Evolutionary conservation across 2,329 filamentous ascomycete genomes (phyloP).

Genomic region (Cyphellophora attinorum): DNA sequence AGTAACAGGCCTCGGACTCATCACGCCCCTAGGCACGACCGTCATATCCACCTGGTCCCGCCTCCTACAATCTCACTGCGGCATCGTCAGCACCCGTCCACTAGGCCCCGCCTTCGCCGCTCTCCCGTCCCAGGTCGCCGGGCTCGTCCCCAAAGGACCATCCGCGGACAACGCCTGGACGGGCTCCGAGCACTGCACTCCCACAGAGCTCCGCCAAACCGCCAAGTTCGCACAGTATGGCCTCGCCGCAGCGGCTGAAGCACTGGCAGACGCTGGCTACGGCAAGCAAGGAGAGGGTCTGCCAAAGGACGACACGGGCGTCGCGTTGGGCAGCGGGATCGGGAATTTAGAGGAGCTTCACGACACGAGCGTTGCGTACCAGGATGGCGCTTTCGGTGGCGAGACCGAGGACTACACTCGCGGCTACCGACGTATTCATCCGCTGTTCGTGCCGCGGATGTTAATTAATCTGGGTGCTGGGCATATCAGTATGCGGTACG

Average conservation of each 20-base stretch:
- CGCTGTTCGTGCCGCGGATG: conserved; percentile 83
- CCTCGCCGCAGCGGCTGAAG: conserved; percentile 76
- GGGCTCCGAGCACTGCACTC: conserved; percentile 33
- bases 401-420: conserved; percentile 14
- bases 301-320: conserved; percentile 66
- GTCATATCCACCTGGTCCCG: conserved; percentile 69
- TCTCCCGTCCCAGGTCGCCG: conserved; percentile 77
- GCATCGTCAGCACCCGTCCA: conserved; percentile 63
- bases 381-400: conserved; percentile 41
- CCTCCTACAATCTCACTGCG: conserved; percentile 69
- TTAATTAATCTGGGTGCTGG: conserved; percentile 93
- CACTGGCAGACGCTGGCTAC: conserved; percentile 75
- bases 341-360: conserved; percentile 90
- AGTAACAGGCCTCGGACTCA: conserved; percentile 71
- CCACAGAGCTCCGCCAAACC: conserved; percentile 62
- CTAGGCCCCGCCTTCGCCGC: conserved; percentile 56
- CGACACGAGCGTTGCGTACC: conserved; percentile 65
- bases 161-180: conserved; percentile 34
- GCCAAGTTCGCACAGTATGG: conserved; percentile 90
- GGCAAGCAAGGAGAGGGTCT: conserved; percentile 48
- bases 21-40: conserved; percentile 72
- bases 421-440: conserved; percentile 76
- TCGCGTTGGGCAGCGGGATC: conserved; percentile 91
- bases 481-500: conserved; percentile 86
- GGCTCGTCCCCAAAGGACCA: conserved; percentile 58